Percentiles rank a stretch among this genome's conserved stretches.
Evolutionary conservation across 306 rosid species (phyloP).

Genomic region (Trifolium repens): DNA sequence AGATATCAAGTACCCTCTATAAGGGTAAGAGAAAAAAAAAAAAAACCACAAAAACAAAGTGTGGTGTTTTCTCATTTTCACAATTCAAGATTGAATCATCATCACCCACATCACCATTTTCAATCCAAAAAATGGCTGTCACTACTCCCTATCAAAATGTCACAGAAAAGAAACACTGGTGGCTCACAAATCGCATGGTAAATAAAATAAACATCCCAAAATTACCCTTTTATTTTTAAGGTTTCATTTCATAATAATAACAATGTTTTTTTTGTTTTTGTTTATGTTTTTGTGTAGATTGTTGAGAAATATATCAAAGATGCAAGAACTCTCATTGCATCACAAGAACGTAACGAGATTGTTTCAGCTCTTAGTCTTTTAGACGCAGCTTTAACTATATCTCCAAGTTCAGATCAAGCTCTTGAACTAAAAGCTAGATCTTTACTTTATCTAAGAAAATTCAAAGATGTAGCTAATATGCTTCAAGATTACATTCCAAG

Average conservation of each 20-base stretch:
- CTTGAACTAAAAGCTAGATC: constrained; percentile 83
- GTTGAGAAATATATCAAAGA: constrained; percentile 85
- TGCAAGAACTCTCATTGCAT: constrained; percentile 73
- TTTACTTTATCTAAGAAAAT: constrained; percentile 70
- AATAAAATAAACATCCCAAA: constrained; percentile 21
- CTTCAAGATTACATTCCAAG: constrained; percentile 95
- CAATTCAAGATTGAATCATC: constrained; percentile 29
- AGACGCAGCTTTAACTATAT: constrained; percentile 80
- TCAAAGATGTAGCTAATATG: constrained; percentile 91
- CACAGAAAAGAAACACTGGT: constrained; percentile 88
- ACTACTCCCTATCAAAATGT: constrained; percentile 48
- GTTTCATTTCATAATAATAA: not conserved
- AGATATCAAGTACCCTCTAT: constrained; percentile 41
- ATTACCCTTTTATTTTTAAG: too few species aligned
- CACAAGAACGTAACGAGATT: constrained; percentile 69
- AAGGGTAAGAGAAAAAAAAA: constrained; percentile 15
- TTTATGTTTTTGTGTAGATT: constrained; percentile 45
- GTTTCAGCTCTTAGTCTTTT: constrained; percentile 67
- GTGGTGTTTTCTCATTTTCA: not conserved
- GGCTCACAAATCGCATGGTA: constrained; percentile 94
- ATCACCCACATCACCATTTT: constrained; percentile 19
- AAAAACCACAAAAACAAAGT: not conserved
- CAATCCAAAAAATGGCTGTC: constrained; percentile 56
- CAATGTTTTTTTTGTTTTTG: not conserved
- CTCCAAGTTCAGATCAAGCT: constrained; percentile 72